Base-by-base conservation (phyloP, 495 filamentous ascomycete species). In the Pseudotulostoma volvatum region DNA sequence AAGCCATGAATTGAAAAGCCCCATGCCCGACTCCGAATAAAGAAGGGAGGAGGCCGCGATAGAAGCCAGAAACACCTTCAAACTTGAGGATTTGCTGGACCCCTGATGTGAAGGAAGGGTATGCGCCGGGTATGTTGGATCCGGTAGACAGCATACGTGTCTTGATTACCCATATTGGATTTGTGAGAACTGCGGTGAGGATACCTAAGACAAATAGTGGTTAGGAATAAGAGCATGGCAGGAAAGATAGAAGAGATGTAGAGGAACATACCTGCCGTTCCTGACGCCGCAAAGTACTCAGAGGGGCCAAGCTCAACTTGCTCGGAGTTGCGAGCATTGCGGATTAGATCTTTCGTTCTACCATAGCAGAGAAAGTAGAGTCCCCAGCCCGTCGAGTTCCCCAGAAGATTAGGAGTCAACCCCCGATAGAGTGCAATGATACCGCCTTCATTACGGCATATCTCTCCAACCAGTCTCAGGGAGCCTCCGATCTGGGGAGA, bases 131-230 rank as follows among this genome's bases (percentile, higher is more conserved):
- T 17, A 72, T 66, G 31, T 63, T 57, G 34, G 70, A 69, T 47
- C 86, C 77, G 2, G 78, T 84, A 20, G 85, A 81, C 9, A 99
- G 65, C 88, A 99, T 96, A 36, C 90, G 82, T 2, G 90, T 99
- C 57, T 96, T 96, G 53, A 99, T 73, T 4, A 99, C 90, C 90
- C 90, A 99, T 51, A 99, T 80, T 3, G 90, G 90, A 53, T 99
- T 99, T 35, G 92, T 96, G 43, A 81, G 62, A 18, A 86, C 53
- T 25, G 84, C 79, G 3, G 84, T 88, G 14, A 81, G 48, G 20
- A 68, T 52, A n/a, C 76, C 76, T 73, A 36, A 19, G 31, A 5
- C 23, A 28, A 11, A 28, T 11, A 28, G 5, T 11, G 23, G 5
- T 5, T 5, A 11, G 5, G 23, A 28, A 5, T 18, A 35, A 25